Evolutionary conservation across 2,329 filamentous ascomycete species (phyloP), one percentile per base, ranked within the genome.

Genomic region (Hypoxylon sp.): DNA sequence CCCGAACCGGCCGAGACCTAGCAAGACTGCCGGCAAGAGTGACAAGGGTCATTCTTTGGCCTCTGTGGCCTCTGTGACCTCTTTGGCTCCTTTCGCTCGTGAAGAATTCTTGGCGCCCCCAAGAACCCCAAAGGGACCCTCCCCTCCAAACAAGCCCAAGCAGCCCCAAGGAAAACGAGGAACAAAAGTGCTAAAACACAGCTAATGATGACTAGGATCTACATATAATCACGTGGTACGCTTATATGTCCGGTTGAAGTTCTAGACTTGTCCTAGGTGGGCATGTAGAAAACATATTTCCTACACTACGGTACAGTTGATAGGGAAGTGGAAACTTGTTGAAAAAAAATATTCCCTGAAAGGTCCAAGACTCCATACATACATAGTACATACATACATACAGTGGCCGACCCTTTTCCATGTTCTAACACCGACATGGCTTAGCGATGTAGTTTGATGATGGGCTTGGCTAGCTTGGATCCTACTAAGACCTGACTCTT

Each of bases 221-320:
- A 22, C 19, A 22, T 22, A 3, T 22, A 31, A 33, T 70, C 68
- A 70, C 68, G 68, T 70, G 68, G 54, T 50, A 22, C 31, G 56
- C 62, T 63, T 62, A 56, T 64, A 65, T 44, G 33, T 37, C 55
- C 58, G 50, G 53, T 54, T 48, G 63, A 67, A 64, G 67, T 67
- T 68, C 67, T 70, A 68, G 68, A 70, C 68, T 68, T 70, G 37
- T 68, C 68, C 68, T 31, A 70, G 61, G 53, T 65, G 65, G 68
- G 68, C 62, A 70, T 62, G 52, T 62, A 70, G 47, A 62, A 54
- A 58, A 42, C 31, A 35, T 37, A 50, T 35, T 44, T 63, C 37
- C 39, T 46, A 19, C 46, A 6, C 35, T 22, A 42, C n/a, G 19
- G 52, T 22, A 42, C n/a, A 29, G 52, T 63, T 56, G 59, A 55